Base-by-base conservation (phyloP, 768 basidiomycete species). In the Phlebiopsis flavidoalba region DNA sequence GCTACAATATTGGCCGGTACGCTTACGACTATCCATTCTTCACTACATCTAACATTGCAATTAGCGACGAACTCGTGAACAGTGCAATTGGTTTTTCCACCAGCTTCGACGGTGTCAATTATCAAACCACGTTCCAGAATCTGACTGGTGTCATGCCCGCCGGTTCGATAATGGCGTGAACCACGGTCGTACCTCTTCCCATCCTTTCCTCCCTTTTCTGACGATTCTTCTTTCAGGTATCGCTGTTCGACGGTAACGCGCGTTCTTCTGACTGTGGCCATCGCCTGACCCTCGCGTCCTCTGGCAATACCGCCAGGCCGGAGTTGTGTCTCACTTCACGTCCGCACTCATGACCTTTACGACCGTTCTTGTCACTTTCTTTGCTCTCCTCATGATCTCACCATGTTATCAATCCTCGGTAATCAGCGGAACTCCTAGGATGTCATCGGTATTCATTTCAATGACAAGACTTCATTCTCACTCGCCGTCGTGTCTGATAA, bases 161-260 rank as follows among this genome's bases (percentile, higher is more conserved):
- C 15, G 86, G 86, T 7, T 67, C 74, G 43, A n/a, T n/a, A 45
- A 67, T 8, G 82, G 84, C 4, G 65, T 82, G 6, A 80, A 82
- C 58, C 81, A 81, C 36, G 77, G 81, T 79, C 54, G 73, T 12
- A 8, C 40, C 22, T 21, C 50, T 5, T 14, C 21, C 5, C 50
- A n/a, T 24, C 3, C 26, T 31, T 31, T 31, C 26, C 26, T 3
- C 26, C n/a, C n/a, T n/a, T n/a, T n/a, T 31, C 26, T 31, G 6
- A 19, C 10, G 22, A 31, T 1, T 31, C 22, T 2, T 46, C 2
- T n/a, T 33, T 57, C 56, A 83, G 83, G 73, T 35, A 86, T 85
- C 53, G 77, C 83, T 8, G 77, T 76, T 40, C n/a, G 83, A 85
- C 65, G 83, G 83, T 19, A 71, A 79, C 19, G 77, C 79, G n/a